These are phyloP conservation scores for Fraxinus platypoda DNA, from an alignment of 305 asterid genomes.

Conservation along the genomic window DNA sequence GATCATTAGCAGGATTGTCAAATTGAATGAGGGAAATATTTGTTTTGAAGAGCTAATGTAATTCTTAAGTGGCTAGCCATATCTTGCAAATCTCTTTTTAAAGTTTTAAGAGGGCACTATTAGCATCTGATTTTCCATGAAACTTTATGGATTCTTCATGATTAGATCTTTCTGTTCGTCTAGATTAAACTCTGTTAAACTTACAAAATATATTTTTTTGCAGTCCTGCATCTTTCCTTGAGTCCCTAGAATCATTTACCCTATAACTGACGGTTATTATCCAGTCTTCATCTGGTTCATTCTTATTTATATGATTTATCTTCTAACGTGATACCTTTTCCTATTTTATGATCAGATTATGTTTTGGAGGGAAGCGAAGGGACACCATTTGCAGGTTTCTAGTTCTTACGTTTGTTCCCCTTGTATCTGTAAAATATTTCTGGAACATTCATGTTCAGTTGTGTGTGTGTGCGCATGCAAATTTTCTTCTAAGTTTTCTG, in stretches of 20 bases:
- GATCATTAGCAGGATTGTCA: neutral
- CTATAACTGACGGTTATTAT: slow-evolving; percentile 6
- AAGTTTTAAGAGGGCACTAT: slow-evolving; percentile 5
- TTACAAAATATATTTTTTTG: neutral
- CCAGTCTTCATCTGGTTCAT: neutral
- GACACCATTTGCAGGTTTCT: slow-evolving; percentile 93
- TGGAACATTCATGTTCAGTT: slow-evolving; percentile 13
- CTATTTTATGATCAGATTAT: slow-evolving; percentile 61
- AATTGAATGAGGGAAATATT: neutral
- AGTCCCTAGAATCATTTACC: slow-evolving; percentile 1
- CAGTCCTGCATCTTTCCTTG: neutral
- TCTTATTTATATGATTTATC: slow-evolving; percentile 17
- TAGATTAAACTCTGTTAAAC: neutral
- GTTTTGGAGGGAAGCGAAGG: slow-evolving; percentile 99
- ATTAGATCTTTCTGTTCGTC: neutral
- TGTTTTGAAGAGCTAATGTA: neutral
- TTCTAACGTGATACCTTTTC: slow-evolving; percentile 30
- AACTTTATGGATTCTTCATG: neutral
- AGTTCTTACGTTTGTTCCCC: slow-evolving; percentile 22
- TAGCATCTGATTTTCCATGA: neutral
- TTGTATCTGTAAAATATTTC: slow-evolving; percentile 7
- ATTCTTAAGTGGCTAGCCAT: neutral
- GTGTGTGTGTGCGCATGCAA: slow-evolving; percentile 14
- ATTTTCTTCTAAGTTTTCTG: slow-evolving; percentile 8
- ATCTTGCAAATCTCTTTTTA: neutral